Percentiles rank a stretch among this genome's conserved stretches.
Evolutionary conservation across 306 rosid genomes (phyloP).

Genomic region (Dryas drummondii): DNA sequence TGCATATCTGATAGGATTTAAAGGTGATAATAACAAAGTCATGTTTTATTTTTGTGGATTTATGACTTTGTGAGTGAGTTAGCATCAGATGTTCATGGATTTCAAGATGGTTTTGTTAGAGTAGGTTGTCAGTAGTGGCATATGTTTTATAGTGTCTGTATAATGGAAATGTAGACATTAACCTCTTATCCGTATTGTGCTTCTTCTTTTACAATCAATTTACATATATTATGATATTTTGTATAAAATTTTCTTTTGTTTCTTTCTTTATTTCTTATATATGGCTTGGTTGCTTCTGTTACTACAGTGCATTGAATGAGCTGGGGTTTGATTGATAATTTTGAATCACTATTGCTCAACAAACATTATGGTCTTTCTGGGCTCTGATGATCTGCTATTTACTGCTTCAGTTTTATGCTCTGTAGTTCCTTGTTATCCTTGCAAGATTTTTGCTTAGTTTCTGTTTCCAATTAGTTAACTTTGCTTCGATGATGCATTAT

Average conservation of each 20-base stretch:
- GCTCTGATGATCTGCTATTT: not conserved
- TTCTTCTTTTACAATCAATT: too few relatives aligned
- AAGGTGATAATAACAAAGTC: not conserved
- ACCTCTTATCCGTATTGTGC: too few relatives aligned
- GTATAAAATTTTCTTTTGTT: not conserved
- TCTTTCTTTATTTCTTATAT: not conserved
- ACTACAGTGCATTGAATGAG: not conserved
- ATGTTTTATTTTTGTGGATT: not conserved
- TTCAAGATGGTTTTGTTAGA: too few relatives aligned
- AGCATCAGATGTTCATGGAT: not conserved
- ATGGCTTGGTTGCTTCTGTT: too few relatives aligned
- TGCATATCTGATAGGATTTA: not conserved
- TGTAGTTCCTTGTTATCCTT: not conserved
- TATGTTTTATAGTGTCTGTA: too few relatives aligned
- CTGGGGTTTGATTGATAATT: not conserved
- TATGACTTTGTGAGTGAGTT: not conserved
- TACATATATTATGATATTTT: too few relatives aligned
- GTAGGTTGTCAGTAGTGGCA: too few relatives aligned
- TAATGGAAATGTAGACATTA: too few relatives aligned
- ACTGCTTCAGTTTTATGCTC: not conserved
- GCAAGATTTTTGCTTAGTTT: not conserved
- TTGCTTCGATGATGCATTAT: constrained; percentile 1
- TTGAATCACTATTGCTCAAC: not conserved
- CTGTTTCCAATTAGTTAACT: not conserved
- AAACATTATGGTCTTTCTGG: not conserved